phyloP scores from a whole-genome alignment of 306 rosid species.

The Casuarina cunninghamiana region DNA sequence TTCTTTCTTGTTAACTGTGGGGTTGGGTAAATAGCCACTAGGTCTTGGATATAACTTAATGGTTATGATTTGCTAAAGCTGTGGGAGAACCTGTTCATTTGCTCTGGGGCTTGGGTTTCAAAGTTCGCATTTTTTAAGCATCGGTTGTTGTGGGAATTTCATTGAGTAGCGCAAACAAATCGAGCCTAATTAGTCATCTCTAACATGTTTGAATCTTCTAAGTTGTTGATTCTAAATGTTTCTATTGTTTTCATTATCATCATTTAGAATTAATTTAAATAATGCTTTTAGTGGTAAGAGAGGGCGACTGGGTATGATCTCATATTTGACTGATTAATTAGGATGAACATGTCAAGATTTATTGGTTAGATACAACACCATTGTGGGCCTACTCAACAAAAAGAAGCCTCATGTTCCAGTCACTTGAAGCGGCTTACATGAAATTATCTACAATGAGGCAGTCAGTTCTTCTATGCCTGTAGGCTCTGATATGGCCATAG shows the following conservation, averaged over 20 bases:
- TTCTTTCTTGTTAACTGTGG: background rate
- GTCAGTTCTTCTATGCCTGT: background rate
- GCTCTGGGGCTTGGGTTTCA: background rate
- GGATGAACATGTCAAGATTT: background rate
- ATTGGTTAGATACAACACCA: background rate
- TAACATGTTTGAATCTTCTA: background rate
- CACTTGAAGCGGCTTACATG: background rate
- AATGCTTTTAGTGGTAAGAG: background rate
- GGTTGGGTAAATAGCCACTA: background rate
- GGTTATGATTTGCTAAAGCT: background rate
- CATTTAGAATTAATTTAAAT: background rate
- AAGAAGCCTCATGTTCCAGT: background rate
- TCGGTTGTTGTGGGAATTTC: background rate
- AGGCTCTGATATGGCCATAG: background rate
- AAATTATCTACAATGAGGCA: background rate
- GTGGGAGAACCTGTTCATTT: background rate
- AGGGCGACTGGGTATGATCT: background rate
- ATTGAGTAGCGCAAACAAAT: background rate
- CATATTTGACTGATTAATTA: background rate
- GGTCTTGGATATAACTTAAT: background rate
- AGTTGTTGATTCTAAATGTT: background rate
- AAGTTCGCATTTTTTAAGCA: background rate
- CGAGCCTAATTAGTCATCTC: background rate
- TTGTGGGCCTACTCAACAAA: background rate
- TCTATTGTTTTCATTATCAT: background rate